phyloP scores from a whole-genome alignment of 2,329 filamentous ascomycete genomes.

The Triangularia setosa region DNA sequence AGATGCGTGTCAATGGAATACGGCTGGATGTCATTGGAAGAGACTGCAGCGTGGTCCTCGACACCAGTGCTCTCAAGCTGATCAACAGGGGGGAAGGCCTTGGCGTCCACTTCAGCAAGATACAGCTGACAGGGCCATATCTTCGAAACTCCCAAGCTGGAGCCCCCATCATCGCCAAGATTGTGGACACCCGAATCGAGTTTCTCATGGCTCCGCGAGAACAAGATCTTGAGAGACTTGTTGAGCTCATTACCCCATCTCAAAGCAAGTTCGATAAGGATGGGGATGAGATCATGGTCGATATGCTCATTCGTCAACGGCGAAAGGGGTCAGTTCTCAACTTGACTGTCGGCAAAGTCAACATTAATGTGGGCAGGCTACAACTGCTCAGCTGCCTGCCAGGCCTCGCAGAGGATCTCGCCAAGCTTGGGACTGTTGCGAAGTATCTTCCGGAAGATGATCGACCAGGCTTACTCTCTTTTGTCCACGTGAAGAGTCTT shows the following conservation, averaged over 20 bases:
- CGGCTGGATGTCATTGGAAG: slow-evolving; percentile 73
- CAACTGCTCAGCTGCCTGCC: slow-evolving; percentile 65
- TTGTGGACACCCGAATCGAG: slow-evolving; percentile 66
- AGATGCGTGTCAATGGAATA: slow-evolving; percentile 72
- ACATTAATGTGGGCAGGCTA: slow-evolving; percentile 59
- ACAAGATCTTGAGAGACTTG: slow-evolving; percentile 72
- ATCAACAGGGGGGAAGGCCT: slow-evolving; percentile 71
- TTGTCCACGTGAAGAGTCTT: slow-evolving; percentile 63
- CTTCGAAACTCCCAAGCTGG: slow-evolving; percentile 48
- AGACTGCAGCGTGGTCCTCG: slow-evolving; percentile 68
- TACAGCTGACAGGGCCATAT: slow-evolving; percentile 71
- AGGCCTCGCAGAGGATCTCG: slow-evolving; percentile 71
- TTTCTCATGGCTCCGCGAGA: slow-evolving; percentile 72
- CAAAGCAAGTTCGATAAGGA: slow-evolving; percentile 81
- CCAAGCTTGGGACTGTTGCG: slow-evolving; percentile 78
- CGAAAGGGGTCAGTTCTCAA: slow-evolving; percentile 81
- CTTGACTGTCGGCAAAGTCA: slow-evolving; percentile 61
- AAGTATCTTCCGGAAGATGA: slow-evolving; percentile 97
- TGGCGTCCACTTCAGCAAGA: slow-evolving; percentile 68
- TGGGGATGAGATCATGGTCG: slow-evolving; percentile 91
- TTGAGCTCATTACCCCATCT: slow-evolving; percentile 86
- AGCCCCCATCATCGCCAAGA: slow-evolving; percentile 58
- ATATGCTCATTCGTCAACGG: slow-evolving; percentile 81
- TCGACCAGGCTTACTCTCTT: slow-evolving; percentile 76
- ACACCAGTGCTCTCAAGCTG: slow-evolving; percentile 78